Base-by-base conservation (phyloP, 345 rosid genomes). In the Salix caprea region DNA sequence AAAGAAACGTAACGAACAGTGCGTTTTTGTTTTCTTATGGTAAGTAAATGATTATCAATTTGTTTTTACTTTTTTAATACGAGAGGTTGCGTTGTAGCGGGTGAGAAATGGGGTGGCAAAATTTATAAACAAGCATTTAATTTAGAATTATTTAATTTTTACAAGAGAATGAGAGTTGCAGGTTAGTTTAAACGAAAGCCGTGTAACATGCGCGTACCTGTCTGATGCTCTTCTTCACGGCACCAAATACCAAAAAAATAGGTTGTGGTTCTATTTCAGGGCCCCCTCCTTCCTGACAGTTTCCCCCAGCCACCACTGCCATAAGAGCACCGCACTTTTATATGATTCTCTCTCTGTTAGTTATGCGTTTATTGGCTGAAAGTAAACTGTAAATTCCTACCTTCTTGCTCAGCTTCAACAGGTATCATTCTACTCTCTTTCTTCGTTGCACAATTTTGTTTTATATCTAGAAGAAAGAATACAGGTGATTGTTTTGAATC, bases 131-230 rank as follows among this genome's bases (percentile, higher is more conserved):
- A 0, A 8, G 50, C 44, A 39, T 40, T 40, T 40, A 40, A 2
- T 40, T 40, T 10, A 2, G 44, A 40, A 10, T 36, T 40, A 40
- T 40, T 10, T 40, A 40, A 2, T 40, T 40, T 11, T 10, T 40
- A 40, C 13, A 40, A 40, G 44, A 2, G 44, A 40, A 40, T 8
- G 13, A 40, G 44, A 40, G 44, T 40, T 0, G 14, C 13, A 2
- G 58, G 23, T 52, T 52, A 24, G 10, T 12, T 65, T 65, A 65
- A 10, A 65, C 50, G 5, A 24, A 58, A 4, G 23, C 76, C 79
- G 83, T 69, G 82, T 65, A 34, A 23, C 76, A 18, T 36, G 86
- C 80, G 86, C 68, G 74, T 78, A 24, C 44, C 73, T 48, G 50
- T 19, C 54, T 13, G 14, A 2, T 11, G 8, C 54, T 48, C 54